These are phyloP conservation scores for Pseudotulostoma volvatum DNA, from an alignment of 495 filamentous ascomycete species.

Conservation along the genomic window DNA sequence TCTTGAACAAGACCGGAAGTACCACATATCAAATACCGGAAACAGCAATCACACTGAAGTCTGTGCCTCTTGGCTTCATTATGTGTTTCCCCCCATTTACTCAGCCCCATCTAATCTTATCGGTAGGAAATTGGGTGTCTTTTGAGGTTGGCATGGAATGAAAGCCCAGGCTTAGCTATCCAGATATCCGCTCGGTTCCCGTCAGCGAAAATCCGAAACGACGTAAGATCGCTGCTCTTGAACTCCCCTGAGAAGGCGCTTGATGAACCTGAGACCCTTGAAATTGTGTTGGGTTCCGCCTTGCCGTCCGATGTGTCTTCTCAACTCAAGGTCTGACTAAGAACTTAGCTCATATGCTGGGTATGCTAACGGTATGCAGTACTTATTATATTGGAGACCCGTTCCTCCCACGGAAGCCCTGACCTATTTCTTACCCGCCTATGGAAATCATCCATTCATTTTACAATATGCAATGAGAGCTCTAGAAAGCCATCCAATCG, in stretches of 20 bases:
- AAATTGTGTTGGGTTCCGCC: slow-evolving; percentile 59
- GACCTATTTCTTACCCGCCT: slow-evolving; percentile 82
- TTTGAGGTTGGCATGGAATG: slow-evolving; percentile 68
- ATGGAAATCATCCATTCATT: slow-evolving; percentile 86
- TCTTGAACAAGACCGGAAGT: slow-evolving; percentile 48
- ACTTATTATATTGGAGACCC: slow-evolving; percentile 84
- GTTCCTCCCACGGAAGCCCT: slow-evolving; percentile 86
- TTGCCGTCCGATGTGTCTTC: slow-evolving; percentile 64
- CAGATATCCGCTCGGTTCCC: slow-evolving; percentile 67
- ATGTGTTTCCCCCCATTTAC: too few species aligned
- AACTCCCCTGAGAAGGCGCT: slow-evolving; percentile 70
- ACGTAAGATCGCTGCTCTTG: slow-evolving; percentile 63
- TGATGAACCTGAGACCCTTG: slow-evolving; percentile 59
- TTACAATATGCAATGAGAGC: slow-evolving; percentile 96
- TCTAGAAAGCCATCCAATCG: slow-evolving; percentile 79
- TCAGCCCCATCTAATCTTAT: slow-evolving; percentile 9
- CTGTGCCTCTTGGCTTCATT: too few species aligned
- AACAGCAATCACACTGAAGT: slow-evolving; percentile 20
- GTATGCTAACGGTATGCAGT: slow-evolving; percentile 38
- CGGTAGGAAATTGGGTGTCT: slow-evolving; percentile 31
- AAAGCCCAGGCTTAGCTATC: slow-evolving; percentile 66
- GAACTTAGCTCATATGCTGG: background rate
- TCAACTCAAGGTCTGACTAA: slow-evolving; percentile 56
- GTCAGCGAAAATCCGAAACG: slow-evolving; percentile 49
- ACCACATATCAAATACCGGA: slow-evolving; percentile 26